Conservation (phyloP, 2,329 filamentous ascomycete genomes). For the Botrytis sinoallii region DNA sequence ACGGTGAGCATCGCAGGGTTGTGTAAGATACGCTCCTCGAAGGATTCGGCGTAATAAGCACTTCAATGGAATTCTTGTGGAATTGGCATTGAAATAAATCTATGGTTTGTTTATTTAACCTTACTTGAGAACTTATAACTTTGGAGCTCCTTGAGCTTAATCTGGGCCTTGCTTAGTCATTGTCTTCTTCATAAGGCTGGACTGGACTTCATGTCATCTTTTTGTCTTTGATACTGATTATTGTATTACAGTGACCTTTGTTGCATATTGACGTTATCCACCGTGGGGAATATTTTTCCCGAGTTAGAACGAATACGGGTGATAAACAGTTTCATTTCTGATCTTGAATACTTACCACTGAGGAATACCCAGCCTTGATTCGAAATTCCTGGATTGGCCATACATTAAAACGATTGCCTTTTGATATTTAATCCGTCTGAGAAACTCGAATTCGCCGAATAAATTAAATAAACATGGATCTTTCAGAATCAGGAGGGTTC, state of each 20-base stretch:
- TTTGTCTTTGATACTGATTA: background rate
- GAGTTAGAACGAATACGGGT: background rate
- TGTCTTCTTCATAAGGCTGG: background rate
- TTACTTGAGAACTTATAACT: background rate
- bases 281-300: background rate
- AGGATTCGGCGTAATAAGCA: background rate
- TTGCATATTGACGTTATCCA: background rate
- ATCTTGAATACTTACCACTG: background rate
- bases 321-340: background rate
- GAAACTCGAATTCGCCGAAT: background rate
- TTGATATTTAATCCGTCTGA: background rate
- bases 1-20: background rate
- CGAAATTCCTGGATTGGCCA: background rate
- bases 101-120: background rate
- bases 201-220: background rate
- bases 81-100: background rate
- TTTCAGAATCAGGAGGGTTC: constrained; percentile 47
- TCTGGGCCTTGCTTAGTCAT: constrained; percentile 12
- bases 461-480: constrained; percentile 1
- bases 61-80: background rate
- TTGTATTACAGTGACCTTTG: background rate
- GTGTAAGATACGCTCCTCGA: background rate
- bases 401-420: background rate
- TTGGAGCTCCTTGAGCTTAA: constrained; percentile 7
- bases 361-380: background rate